Base-by-base conservation (phyloP, 2,329 filamentous ascomycete genomes). In the Aspergillus novoparasiticus region DNA sequence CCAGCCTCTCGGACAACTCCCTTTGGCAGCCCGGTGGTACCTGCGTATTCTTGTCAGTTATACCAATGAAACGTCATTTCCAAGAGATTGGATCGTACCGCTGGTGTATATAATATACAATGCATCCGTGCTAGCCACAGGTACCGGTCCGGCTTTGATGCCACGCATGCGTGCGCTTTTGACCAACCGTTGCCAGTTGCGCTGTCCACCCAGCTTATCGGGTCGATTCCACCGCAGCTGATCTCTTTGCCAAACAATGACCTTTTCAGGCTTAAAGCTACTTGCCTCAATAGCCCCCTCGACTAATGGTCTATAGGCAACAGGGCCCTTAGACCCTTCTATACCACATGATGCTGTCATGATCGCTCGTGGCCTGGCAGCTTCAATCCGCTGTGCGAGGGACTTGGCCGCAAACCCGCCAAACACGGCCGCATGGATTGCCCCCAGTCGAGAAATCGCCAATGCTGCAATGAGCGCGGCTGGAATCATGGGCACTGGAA, bases 31-130 rank as follows among this genome's bases (percentile, higher is more conserved):
- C 92, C 92, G 0, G 92, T 96, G 0, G 93, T 96, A 14, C 92
- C 89, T 80, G 58, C 11, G 26, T 9, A 26, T 41, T 23, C 12
- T 26, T 9, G 28, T 21, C 19, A 54, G 51, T 36, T 14, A 36
- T 36, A 32, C 3, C n/a, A 34, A 54, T 4, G n/a, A 36, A 36
- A 14, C 11, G 63, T 43, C 21, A 19, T 41, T 58, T 70, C 73
- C 64, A 4, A 34, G 32, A 12, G 14, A n/a, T 46, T 14, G 5
- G 23, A 12, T 36, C 65, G 28, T 69, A 83, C 82, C 87, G 57
- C 89, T 92, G 0, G 93, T 96, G 74, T 96, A 94, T 62, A 96
- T 96, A 69, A 96, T 91, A 77, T 97, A 97, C n/a, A 96, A 80
- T 1, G 87, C 87, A 69, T 97, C 93, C 9, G 86, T 89, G 58